A percentile compares a stretch with the other conserved stretches of the same genome.
Evolutionary conservation across 2,329 filamentous ascomycete species (phyloP).

Genomic region (Aspergillus glaucus): DNA sequence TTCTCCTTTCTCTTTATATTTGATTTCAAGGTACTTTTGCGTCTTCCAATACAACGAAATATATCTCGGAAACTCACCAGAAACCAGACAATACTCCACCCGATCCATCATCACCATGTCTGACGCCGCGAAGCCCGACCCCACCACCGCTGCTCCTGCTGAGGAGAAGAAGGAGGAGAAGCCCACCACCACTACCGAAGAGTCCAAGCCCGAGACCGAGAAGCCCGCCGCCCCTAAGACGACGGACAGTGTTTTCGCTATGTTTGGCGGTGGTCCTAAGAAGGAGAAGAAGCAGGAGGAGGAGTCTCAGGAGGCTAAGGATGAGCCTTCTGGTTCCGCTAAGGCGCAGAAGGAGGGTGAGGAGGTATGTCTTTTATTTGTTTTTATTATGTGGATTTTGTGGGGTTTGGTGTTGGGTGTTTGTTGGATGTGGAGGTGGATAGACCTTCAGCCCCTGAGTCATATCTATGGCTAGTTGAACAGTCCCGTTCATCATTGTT

Average conservation of each 20-base stretch:
- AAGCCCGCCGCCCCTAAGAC: constrained; percentile 33
- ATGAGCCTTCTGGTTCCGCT: constrained; percentile 82
- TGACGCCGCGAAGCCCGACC: constrained; percentile 39
- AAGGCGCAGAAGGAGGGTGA: constrained; percentile 64
- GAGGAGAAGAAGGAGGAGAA: constrained; percentile 28
- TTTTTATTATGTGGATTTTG: constrained; percentile 8
- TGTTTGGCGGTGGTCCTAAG: constrained; percentile 97
- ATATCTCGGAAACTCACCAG: neutral
- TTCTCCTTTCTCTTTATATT: neutral
- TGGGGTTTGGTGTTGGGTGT: constrained; percentile 3
- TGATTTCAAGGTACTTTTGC: constrained; percentile 1
- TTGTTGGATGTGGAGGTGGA: constrained; percentile 3
- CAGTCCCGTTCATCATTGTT: too few species aligned
- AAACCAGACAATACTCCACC: neutral
- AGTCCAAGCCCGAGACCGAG: constrained; percentile 24
- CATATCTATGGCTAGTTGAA: neutral
- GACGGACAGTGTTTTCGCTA: constrained; percentile 71
- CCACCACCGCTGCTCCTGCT: constrained; percentile 34
- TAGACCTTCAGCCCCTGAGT: neutral
- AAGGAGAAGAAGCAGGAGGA: constrained; percentile 86
- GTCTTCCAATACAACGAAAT: neutral
- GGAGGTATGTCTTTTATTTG: constrained; percentile 43
- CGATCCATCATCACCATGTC: constrained; percentile 28
- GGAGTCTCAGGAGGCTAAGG: constrained; percentile 60
- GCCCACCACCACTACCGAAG: constrained; percentile 27